phyloP scores from a whole-genome alignment of 2,329 filamentous ascomycete species.

The Neopestalotiopsis sp. region DNA sequence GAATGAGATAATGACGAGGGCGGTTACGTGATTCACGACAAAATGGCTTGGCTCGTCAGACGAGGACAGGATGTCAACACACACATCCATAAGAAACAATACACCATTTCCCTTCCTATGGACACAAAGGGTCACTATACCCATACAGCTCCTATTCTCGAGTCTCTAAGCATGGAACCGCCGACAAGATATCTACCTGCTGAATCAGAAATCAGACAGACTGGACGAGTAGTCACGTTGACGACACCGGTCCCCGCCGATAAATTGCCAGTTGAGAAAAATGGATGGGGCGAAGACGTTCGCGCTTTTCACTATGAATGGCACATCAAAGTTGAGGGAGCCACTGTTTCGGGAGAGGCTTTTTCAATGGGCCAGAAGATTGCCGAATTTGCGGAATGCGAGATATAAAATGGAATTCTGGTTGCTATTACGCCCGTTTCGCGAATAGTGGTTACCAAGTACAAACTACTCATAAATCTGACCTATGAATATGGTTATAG shows the following conservation, averaged over 20 bases:
- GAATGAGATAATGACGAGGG: neutral
- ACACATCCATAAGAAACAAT: neutral
- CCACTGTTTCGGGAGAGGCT: neutral
- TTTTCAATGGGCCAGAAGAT: neutral
- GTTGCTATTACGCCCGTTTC: neutral
- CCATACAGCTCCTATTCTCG: neutral
- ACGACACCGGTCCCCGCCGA: neutral
- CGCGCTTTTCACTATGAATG: neutral
- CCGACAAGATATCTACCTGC: neutral
- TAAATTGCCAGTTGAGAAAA: neutral
- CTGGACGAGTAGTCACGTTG: neutral
- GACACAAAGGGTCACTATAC: neutral
- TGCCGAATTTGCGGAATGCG: neutral
- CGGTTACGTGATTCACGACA: neutral
- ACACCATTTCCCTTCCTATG: neutral
- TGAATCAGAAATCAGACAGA: neutral
- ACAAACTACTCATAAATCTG: no score
- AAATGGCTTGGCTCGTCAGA: neutral
- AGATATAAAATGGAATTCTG: neutral
- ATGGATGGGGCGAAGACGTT: neutral
- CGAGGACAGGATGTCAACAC: slow-evolving; percentile 2
- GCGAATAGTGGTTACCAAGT: no score
- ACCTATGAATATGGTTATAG: no score
- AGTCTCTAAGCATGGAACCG: neutral
- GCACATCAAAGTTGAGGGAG: slow-evolving; percentile 5